Base-by-base conservation (phyloP, 2,329 filamentous ascomycete species). In the Sporothrix pallida region DNA sequence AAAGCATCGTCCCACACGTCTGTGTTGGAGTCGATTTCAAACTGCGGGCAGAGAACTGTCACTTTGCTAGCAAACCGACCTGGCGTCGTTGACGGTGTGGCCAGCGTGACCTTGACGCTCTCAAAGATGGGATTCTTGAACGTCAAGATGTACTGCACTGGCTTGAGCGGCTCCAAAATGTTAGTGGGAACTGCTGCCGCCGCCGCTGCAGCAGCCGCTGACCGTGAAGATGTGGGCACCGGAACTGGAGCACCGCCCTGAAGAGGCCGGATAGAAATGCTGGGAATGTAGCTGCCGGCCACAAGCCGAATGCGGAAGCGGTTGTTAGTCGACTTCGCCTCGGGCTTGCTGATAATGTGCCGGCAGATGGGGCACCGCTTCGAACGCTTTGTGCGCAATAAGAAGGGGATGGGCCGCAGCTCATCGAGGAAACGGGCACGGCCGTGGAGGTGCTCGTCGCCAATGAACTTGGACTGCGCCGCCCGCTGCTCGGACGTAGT, bases 51-150 rank as follows among this genome's bases (percentile, higher is more conserved):
- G 0, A 99, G 87, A 15, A 99, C 91, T 0, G 96, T 99, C 74
- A 99, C 93, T 78, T 89, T 92, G 73, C 91, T 92, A 1, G 88
- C 87, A 78, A 95, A 92, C 9, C 90, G 87, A 3, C 94, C 94
- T 0, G 94, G 93, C 0, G 93, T 97, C 10, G 87, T 87, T 31
- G 91, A 88, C 0, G 95, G 94, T 0, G 95, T 97, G 4, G 94
- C 95, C 8, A 99, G 88, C 0, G 92, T 95, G 73, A 99, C 91
- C 74, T 92, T 92, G 77, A 99, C 91, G 26, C 89, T 88, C 77
- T 99, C 96, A 82, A 98, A 99, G 76, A 98, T 90, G 31, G 96
- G 95, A 79, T 99, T 99, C 79, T 92, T 93, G 78, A 99, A 90
- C 0, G 95, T 97, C 58, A 99, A 86, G 56, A 98, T 87, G 81